Percentiles rank a stretch among this genome's conserved stretches.
phyloP scores from a whole-genome alignment of 345 rosid genomes.

The Passiflora organensis region DNA sequence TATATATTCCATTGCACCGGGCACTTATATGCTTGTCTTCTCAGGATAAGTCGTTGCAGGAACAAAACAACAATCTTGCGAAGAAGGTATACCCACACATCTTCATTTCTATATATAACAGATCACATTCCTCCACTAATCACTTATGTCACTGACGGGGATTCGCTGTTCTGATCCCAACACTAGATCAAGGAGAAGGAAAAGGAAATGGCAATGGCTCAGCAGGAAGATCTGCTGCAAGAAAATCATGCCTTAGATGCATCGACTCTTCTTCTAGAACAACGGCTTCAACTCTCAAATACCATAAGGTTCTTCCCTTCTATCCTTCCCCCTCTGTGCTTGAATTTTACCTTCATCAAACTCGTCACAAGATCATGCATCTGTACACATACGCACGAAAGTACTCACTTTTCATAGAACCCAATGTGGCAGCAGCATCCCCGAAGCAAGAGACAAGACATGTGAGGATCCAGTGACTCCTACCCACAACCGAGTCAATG shows the following conservation, averaged over 20 bases:
- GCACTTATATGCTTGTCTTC: neutral
- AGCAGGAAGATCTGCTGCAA: conserved; percentile 28
- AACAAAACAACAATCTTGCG: conserved; percentile 57
- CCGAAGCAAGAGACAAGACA: conserved; percentile 9
- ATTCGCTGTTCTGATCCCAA: neutral
- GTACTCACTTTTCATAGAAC: neutral
- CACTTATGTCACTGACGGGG: neutral
- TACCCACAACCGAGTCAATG: conserved; percentile 21
- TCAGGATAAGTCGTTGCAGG: conserved; percentile 71
- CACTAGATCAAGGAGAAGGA: conserved; percentile 72
- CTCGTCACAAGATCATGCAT: too few species aligned
- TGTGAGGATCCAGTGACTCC: conserved; percentile 26
- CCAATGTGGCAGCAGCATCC: conserved; percentile 19
- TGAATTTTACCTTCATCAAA: too few species aligned
- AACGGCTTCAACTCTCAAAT: conserved; percentile 28
- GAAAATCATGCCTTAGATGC: conserved; percentile 31
- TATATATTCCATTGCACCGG: neutral
- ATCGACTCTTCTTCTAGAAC: conserved; percentile 32
- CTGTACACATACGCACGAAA: too few species aligned
- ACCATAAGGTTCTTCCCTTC: conserved; percentile 35
- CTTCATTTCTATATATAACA: too few species aligned
- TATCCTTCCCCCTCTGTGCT: neutral
- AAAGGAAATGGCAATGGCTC: conserved; percentile 51
- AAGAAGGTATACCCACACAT: conserved; percentile 65
- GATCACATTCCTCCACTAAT: too few species aligned